These are phyloP conservation scores for Rhizophora apiculata DNA, from an alignment of 345 rosid species.

Conservation along the genomic window DNA sequence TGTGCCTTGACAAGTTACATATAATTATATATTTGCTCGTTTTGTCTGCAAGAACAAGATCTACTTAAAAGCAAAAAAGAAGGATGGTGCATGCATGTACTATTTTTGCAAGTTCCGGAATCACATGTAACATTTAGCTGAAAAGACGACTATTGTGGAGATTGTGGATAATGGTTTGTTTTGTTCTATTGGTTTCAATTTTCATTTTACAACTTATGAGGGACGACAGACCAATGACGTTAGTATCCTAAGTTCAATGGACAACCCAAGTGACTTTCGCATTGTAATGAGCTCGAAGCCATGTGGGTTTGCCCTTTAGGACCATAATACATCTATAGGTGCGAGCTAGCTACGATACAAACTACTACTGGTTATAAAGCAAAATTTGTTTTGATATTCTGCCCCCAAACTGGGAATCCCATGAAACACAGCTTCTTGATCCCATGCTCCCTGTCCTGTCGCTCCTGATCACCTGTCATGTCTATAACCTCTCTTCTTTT, in stretches of 20 bases:
- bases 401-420: slow-evolving; percentile 4
- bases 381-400: too few relatives aligned
- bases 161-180: too few relatives aligned
- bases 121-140: too few relatives aligned
- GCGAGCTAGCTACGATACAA: not conserved
- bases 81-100: too few relatives aligned
- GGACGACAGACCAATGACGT: not conserved
- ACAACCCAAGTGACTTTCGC: not conserved
- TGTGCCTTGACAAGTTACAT: too few relatives aligned
- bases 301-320: slow-evolving; percentile 1
- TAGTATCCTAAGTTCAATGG: not conserved
- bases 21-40: too few relatives aligned
- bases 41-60: too few relatives aligned
- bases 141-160: too few relatives aligned
- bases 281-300: not conserved
- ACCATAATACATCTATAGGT: not conserved
- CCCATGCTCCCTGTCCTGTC: not conserved
- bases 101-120: too few relatives aligned
- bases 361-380: too few relatives aligned
- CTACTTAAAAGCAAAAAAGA: too few relatives aligned
- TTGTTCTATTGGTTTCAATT: slow-evolving; percentile 9
- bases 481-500: slow-evolving; percentile 16
- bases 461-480: slow-evolving; percentile 18
- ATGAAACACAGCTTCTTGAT: not conserved
- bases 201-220: not conserved